These are phyloP conservation scores for Schizochytrium sp. DNA, from an alignment of 108 stramenopile genomes.

Conservation along the genomic window DNA sequence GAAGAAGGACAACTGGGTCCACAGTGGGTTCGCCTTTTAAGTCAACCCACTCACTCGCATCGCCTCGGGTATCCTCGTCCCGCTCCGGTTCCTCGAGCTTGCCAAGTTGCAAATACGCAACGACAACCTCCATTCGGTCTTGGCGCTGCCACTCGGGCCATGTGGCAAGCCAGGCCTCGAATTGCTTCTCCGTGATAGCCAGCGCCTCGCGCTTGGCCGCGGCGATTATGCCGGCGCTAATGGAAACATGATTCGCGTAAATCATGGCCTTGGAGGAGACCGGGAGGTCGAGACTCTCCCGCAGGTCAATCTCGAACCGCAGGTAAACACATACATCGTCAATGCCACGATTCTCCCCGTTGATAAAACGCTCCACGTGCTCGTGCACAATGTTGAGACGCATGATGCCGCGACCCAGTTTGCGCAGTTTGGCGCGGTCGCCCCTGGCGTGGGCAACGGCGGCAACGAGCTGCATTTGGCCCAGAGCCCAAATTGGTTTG, in stretches of 20 bases:
- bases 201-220: not conserved
- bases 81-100: not conserved
- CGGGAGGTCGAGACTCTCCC: not conserved
- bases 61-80: not conserved
- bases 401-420: not conserved
- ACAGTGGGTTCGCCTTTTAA: not conserved
- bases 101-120: not conserved
- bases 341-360: not conserved
- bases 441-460: not conserved
- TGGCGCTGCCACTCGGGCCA: slow-evolving; percentile 19
- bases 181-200: not conserved
- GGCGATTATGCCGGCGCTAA: not conserved
- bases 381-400: slow-evolving; percentile 4
- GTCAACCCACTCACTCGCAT: not conserved
- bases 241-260: not conserved
- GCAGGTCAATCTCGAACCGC: not conserved
- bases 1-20: not conserved
- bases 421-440: not conserved
- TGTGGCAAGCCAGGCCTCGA: not conserved
- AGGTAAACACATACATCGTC: not conserved
- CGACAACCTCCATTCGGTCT: not conserved
- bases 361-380: not conserved
- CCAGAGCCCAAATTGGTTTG: slow-evolving; percentile 9
- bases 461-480: not conserved
- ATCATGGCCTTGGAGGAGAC: not conserved